A percentile compares a stretch with the other conserved stretches of the same genome.
These are phyloP conservation scores for Leonotis leonurus DNA, from an alignment of 257 asterid genomes.

Conservation along the genomic window DNA sequence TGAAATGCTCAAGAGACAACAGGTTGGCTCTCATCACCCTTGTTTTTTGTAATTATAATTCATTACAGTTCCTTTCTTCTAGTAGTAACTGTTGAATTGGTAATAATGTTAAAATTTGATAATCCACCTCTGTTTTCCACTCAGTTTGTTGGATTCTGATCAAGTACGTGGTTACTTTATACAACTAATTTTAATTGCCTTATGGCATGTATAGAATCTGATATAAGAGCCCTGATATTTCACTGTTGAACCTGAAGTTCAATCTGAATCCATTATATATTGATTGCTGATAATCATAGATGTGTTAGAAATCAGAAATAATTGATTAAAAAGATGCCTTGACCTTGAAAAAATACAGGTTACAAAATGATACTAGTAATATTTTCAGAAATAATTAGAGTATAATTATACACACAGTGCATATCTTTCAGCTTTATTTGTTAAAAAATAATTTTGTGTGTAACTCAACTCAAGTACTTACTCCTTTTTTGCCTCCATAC, in stretches of 20 bases:
- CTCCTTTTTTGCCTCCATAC: no score
- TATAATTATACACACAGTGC: no score
- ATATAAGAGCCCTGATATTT: not conserved
- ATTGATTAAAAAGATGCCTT: not conserved
- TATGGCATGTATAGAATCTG: not conserved
- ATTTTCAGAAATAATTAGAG: no score
- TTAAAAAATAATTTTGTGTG: not conserved
- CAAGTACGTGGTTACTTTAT: not conserved
- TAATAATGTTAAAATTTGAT: not conserved
- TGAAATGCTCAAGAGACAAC: constrained; percentile 63
- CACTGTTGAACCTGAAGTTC: not conserved
- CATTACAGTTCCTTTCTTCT: not conserved
- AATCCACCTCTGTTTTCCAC: not conserved
- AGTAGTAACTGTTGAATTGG: not conserved
- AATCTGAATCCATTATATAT: not conserved
- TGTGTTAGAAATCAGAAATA: not conserved
- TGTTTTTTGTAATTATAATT: not conserved
- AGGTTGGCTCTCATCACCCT: constrained; percentile 26
- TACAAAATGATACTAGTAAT: no score
- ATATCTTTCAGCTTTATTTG: not conserved
- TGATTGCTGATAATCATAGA: not conserved
- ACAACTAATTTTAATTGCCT: no score
- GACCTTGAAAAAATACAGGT: not conserved
- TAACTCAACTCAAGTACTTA: no score
- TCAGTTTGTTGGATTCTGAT: constrained; percentile 4